Base-by-base conservation (phyloP, 352 stramenopile species). In the Phytophthora aleatoria region DNA sequence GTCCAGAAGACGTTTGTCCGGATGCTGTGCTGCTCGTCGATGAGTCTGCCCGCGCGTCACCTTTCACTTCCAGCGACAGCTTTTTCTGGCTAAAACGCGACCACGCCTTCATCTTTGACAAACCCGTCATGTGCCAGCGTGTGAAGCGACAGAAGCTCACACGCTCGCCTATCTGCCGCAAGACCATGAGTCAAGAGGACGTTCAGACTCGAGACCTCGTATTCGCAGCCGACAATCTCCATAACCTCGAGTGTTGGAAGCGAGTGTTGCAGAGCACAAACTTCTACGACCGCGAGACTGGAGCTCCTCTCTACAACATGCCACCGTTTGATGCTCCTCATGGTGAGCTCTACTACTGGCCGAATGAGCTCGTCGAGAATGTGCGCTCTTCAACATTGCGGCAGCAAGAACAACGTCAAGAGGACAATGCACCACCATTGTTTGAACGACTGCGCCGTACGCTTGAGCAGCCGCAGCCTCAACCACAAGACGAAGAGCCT, bases 181-280 rank as follows among this genome's bases (percentile, higher is more conserved):
- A 78, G 52, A 78, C 70, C 43, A 86, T 74, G 72, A 73, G 72
- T 11, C 73, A 80, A 24, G 77, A 76, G 6, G 48, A 76, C 20
- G 67, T 77, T 5, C 53, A 80, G 39, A 74, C 66, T 4, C 65
- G 64, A 28, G 54, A 80, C 10, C 44, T 86, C 11, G 55, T 81
- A 16, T 78, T 86, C 31, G 77, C 74, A 20, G 61, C 69, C 0
- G 74, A 86, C 39, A 82, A 64, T 35, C 50, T 80, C 5, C 31
- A 62, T 20, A 71, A 47, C 20, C 54, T 66, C 6, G 54, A 67
- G 27, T 55, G 51, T 41, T 86, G 77, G 77, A 62, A 78, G 55
- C 53, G 27, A 49, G 48, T 75, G 16, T 61, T 86, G 43, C 57
- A 74, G 48, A 74, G 67, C 42, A 61, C 41, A 41, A 74, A 74